Evolutionary conservation across 345 rosid species (phyloP).

Genomic region (Atalantia buxifolia): DNA sequence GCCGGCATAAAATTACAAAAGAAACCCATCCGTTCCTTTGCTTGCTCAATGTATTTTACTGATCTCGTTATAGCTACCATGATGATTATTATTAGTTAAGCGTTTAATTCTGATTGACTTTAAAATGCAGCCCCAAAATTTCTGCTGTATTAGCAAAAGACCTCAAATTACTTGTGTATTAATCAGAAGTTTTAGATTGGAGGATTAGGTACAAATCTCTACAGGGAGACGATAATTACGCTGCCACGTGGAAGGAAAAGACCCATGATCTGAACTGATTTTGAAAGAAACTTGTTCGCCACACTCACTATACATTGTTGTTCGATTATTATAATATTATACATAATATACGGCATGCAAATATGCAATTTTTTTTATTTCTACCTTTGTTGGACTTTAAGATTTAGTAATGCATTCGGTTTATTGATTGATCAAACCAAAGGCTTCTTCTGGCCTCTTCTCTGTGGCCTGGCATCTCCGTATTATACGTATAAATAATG

Average conservation of each 20-base stretch:
- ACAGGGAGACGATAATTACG: not conserved
- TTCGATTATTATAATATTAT: too few species aligned
- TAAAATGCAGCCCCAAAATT: not conserved
- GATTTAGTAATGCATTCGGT: not conserved
- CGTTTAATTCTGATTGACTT: not conserved
- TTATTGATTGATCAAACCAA: slow-evolving; percentile 1
- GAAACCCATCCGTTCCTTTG: not conserved
- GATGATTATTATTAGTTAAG: too few species aligned
- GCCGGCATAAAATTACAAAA: not conserved
- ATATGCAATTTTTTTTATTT: too few species aligned
- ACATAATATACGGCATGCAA: too few species aligned
- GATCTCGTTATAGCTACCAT: too few species aligned
- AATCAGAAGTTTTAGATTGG: not conserved
- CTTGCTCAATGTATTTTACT: too few species aligned
- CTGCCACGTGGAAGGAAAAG: not conserved
- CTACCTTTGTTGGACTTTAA: not conserved
- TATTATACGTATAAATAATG: too few species aligned
- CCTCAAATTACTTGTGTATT: not conserved
- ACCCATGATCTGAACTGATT: not conserved
- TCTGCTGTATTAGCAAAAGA: not conserved
- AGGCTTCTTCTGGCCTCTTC: not conserved
- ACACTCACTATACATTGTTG: too few species aligned
- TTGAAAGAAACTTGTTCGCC: not conserved
- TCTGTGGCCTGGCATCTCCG: not conserved
- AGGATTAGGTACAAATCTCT: not conserved